Conservation (phyloP, 192 early-diverging fungal species). For the Martensiomyces pterosporus region DNA sequence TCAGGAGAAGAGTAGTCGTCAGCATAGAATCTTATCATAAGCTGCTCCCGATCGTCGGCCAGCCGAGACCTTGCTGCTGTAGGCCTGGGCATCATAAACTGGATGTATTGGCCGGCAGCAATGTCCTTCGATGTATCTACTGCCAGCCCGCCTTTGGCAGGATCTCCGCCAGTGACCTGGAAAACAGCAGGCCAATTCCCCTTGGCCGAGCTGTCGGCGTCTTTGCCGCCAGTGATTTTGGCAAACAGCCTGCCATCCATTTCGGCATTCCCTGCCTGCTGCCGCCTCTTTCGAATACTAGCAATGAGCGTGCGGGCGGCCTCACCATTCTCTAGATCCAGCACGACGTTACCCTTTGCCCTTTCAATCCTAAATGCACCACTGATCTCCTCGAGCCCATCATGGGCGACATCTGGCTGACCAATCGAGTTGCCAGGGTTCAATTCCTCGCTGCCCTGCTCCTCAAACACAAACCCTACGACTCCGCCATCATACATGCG, state of each 20-base stretch:
- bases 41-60: too few species aligned
- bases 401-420: background rate
- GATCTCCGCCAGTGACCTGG: constrained; percentile 45
- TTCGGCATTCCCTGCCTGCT: background rate
- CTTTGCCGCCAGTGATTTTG: constrained; percentile 3
- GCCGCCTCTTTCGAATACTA: constrained; percentile 6
- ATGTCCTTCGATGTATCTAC: constrained; percentile 37
- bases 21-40: too few species aligned
- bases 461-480: constrained; percentile 29
- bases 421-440: background rate
- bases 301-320: constrained; percentile 24
- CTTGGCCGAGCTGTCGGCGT: too few species aligned
- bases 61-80: too few species aligned
- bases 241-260: constrained; percentile 26
- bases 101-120: constrained; percentile 17
- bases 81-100: constrained; percentile 23
- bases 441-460: background rate
- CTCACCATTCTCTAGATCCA: constrained; percentile 35
- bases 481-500: constrained; percentile 17
- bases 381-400: constrained; percentile 15
- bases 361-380: constrained; percentile 20
- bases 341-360: constrained; percentile 43
- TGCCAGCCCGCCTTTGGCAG: constrained; percentile 42
- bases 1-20: too few species aligned
- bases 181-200: constrained; percentile 18